Evolutionary conservation across 768 basidiomycete species (phyloP), one percentile per base, ranked within the genome.

Genomic region (Amanita pallidorosea): DNA sequence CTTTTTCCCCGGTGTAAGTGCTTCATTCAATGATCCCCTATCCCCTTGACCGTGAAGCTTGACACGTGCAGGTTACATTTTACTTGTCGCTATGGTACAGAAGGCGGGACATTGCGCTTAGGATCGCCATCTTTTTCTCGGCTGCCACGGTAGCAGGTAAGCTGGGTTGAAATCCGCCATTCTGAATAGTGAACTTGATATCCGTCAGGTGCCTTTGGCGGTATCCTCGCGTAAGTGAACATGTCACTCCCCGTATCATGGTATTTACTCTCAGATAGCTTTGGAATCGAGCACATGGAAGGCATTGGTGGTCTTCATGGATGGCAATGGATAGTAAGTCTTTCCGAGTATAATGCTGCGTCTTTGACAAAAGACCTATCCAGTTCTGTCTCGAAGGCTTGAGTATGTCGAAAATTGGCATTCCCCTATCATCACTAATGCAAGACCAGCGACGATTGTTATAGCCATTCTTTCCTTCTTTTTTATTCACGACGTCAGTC

Each of bases 61-160:
- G 8, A 13, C 42, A 31, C 5, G 42, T 20, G 1, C 27, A 70
- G 70, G 61, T 70, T 45, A 67, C 67, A 0, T 72, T 70, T 53
- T 70, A 76, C 62, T 55, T 80, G 40, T 78, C 76, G 9, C 61
- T 78, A 45, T 83, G 81, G 81, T 79, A 86, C 58, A 71, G 77
- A 8, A 67, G 75, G 33, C 65, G 66, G 47, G 81, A 84, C 57
- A 73, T 80, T 40, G 79, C 76, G 15, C 65, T 64, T 57, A 73
- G 81, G 23, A 72, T 81, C 50, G 78, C 81, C 4, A 67, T 83
- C 34, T 83, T 84, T 68, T 81, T 81, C 61, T 75, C 75, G 17
- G 79, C 80, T 34, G 79, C 80, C 9, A 80, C 78, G 1, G 58
- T 76, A 33, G 74, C 79, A 15, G 80, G 72, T 60, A 34, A 55